Conservation (phyloP, 140 eudicot genomes). For the Cichorium intybus region DNA sequence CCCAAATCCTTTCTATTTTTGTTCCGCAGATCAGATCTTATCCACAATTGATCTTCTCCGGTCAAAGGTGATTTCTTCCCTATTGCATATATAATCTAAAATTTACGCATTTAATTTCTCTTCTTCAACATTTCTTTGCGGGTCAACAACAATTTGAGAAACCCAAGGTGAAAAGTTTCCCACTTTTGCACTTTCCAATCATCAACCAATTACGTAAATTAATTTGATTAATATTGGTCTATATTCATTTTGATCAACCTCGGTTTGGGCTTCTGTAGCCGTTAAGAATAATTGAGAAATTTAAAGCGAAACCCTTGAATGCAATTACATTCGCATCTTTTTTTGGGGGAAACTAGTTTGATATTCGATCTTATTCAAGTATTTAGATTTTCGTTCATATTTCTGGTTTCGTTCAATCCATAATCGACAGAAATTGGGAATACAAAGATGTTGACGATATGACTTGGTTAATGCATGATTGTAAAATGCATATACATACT, state of each 20-base stretch:
- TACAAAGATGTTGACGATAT: neutral
- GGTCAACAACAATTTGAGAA: slow-evolving; percentile 2
- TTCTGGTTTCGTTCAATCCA: slow-evolving; percentile 1
- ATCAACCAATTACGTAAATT: slow-evolving; percentile 2
- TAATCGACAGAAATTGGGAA: slow-evolving; percentile 1
- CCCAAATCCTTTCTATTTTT: slow-evolving; percentile 4
- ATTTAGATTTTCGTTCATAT: neutral
- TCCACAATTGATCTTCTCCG: slow-evolving; percentile 15
- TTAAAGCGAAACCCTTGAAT: neutral
- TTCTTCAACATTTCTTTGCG: slow-evolving; percentile 16
- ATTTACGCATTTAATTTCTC: slow-evolving; percentile 3
- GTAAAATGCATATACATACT: neutral
- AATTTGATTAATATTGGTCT: slow-evolving; percentile 4
- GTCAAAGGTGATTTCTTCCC: slow-evolving; percentile 26
- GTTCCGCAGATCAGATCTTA: slow-evolving; percentile 10
- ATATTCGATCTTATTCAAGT: slow-evolving; percentile 1
- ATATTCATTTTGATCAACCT: slow-evolving; percentile 15
- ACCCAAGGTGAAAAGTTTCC: slow-evolving; percentile 8
- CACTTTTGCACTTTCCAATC: neutral
- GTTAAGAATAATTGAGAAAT: slow-evolving; percentile 9
- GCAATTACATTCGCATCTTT: neutral
- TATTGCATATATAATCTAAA: slow-evolving; percentile 4
- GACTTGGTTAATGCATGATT: slow-evolving; percentile 5
- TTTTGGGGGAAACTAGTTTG: neutral
- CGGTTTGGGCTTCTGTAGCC: slow-evolving; percentile 2